Conservation (phyloP, 331 rosid species). For the Dryas integrifolia region DNA sequence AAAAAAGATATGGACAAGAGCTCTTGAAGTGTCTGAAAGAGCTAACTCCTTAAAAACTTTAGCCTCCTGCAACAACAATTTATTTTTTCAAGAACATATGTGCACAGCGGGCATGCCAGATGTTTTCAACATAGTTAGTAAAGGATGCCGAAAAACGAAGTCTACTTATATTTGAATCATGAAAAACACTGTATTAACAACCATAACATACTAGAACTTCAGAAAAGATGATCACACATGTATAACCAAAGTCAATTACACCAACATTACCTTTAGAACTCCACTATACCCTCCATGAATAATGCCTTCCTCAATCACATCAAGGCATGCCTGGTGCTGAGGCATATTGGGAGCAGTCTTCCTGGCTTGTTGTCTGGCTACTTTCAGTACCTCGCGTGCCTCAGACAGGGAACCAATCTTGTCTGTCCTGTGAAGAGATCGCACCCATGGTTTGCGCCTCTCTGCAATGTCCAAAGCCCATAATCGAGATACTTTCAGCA, state of each 20-base stretch:
- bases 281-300: constrained; percentile 96
- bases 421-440: constrained; percentile 85
- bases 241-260: background rate
- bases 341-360: constrained; percentile 84
- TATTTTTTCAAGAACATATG: constrained; percentile 23
- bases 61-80: constrained; percentile 67
- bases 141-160: constrained; percentile 18
- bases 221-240: background rate
- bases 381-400: constrained; percentile 56
- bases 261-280: constrained; percentile 58
- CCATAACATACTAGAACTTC: background rate
- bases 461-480: constrained; percentile 89
- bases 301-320: constrained; percentile 83
- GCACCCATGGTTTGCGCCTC: constrained; percentile 74
- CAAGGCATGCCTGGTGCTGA: constrained; percentile 86
- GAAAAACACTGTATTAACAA: background rate
- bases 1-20: constrained; percentile 85
- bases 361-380: constrained; percentile 67
- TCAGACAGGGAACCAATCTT: constrained; percentile 70
- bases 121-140: constrained; percentile 18
- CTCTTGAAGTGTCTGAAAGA: constrained; percentile 69
- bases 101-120: constrained; percentile 22
- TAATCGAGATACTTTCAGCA: constrained; percentile 63
- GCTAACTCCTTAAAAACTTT: constrained; percentile 65
- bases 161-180: background rate